phyloP scores from a whole-genome alignment of 306 rosid genomes.

The Bauhinia variegata region DNA sequence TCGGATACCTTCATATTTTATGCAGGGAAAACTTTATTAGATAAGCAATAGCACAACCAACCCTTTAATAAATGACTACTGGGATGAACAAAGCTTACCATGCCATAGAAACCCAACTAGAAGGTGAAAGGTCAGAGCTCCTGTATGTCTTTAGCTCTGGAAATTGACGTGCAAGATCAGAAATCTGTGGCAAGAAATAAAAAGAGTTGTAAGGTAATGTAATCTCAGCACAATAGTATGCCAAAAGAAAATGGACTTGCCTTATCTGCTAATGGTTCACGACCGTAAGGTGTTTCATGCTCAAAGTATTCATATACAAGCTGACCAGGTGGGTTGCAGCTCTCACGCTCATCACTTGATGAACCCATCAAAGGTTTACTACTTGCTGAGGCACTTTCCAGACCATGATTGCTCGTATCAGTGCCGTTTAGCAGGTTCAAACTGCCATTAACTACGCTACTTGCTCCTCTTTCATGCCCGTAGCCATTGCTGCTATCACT shows the following conservation, averaged over 20 bases:
- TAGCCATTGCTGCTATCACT: slow-evolving; percentile 76
- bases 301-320: slow-evolving; percentile 75
- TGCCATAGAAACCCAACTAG: slow-evolving; percentile 90
- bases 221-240: slow-evolving; percentile 7
- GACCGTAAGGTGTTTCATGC: slow-evolving; percentile 75
- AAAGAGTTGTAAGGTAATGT: slow-evolving; percentile 32
- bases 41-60: slow-evolving; percentile 28
- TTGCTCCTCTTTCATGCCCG: slow-evolving; percentile 59
- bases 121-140: slow-evolving; percentile 87
- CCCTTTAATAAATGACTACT: slow-evolving; percentile 1
- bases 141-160: slow-evolving; percentile 72
- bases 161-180: slow-evolving; percentile 70
- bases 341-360: slow-evolving; percentile 74
- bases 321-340: slow-evolving; percentile 62
- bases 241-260: slow-evolving; percentile 49
- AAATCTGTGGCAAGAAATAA: slow-evolving; percentile 58
- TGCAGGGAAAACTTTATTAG: slow-evolving; percentile 26
- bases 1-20: slow-evolving; percentile 73
- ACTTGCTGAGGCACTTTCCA: slow-evolving; percentile 50
- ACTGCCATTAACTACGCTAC: slow-evolving; percentile 39
- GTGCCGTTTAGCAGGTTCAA: slow-evolving; percentile 43
- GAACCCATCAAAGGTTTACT: slow-evolving; percentile 59
- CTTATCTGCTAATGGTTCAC: slow-evolving; percentile 88
- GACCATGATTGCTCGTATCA: slow-evolving; percentile 50
- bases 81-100: slow-evolving; percentile 55